Evolutionary conservation across 2,329 filamentous ascomycete species (phyloP), one percentile per base, ranked within the genome.

Genomic region (Colletotrichum melonis): DNA sequence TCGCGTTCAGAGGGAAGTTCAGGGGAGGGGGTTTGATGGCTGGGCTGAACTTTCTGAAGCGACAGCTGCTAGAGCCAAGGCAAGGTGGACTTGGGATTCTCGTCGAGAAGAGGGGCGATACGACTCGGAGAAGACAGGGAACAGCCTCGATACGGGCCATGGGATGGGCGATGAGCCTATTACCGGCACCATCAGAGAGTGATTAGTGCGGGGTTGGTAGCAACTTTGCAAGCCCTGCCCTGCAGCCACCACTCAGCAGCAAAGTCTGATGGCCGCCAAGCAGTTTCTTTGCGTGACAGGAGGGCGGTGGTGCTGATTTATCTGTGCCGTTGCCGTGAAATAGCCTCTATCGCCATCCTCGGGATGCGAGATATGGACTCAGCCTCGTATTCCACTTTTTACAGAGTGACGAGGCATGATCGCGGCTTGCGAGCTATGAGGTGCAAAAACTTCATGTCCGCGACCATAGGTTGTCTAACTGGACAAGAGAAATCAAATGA

Each of bases 1-100:
- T 60, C 32, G 35, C 32, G 24, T 24, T 60, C 30, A 42, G 14
- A 19, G 38, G 38, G 26, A 26, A 26, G 26, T 26, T 26, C 26
- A 26, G 16, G 8, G 7, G 16, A 16, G 38, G 16, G 38, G 32
- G 9, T 42, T 60, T 38, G 12, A 22, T 9, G 28, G 19, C 62
- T 49, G n/a, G 52, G 26, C 59, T 64, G 59, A 64, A 24, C n/a
- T 63, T 26, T 54, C 46, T 63, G 62, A 63, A 62, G 46, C 32
- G 64, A n/a, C 49, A 54, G 64, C 70, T 63, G 54, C 49, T 42
- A 69, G 42, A 58, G 69, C 69, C 65, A 72, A 72, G 38, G 38
- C 38, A 16, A 42, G 38, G 16, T 42, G 65, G 38, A 58, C 46
- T 69, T 55, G 66, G 69, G 54, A 46, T 35, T 55, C 32, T 54